Base-by-base conservation (phyloP, 2,329 filamentous ascomycete genomes). In the Ophiostoma tasmaniense region DNA sequence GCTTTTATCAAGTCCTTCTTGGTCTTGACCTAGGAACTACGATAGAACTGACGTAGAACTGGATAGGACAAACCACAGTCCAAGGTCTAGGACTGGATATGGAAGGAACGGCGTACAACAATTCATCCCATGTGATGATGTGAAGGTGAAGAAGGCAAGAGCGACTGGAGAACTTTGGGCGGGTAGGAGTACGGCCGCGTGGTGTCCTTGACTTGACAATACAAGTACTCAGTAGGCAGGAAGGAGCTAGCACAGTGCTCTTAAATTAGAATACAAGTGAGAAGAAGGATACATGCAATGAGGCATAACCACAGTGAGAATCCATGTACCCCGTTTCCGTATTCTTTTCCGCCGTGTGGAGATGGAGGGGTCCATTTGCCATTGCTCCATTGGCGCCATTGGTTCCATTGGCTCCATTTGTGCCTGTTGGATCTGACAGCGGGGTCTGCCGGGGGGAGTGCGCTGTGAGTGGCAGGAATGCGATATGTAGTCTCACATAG, bases 401-500 rank as follows among this genome's bases (percentile, higher is more conserved):
- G 35, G 55, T 25, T 13, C 55, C 59, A n/a, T 39, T 14, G 2
- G 37, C 37, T 39, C 8, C 37, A 39, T 39, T 62, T 62, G 55
- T 25, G 28, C 55, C 59, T 62, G 59, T 35, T 35, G 17, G 59
- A n/a, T 62, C 59, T 62, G 17, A 62, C 68, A n/a, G 68, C 68
- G 68, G 68, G 66, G 68, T 67, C 64, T 42, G 33, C 68, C 30
- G 67, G 62, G 45, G 62, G 62, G 33, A 66, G 64, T 25, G 28
- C 64, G 39, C 67, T 61, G 62, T 37, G 52, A 68, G 62, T 68
- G 45, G 67, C 64, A 55, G 42, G 33, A 30, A 64, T 66, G 68
- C 30, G 52, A 37, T 13, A 39, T 33, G 33, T 13, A 61, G 67
- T 68, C 68, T 66, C 68, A 55, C 55, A 42, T 64, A 14, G 17